phyloP scores from a whole-genome alignment of 2,329 filamentous ascomycete species.

The Aspergillus fumigatus region DNA sequence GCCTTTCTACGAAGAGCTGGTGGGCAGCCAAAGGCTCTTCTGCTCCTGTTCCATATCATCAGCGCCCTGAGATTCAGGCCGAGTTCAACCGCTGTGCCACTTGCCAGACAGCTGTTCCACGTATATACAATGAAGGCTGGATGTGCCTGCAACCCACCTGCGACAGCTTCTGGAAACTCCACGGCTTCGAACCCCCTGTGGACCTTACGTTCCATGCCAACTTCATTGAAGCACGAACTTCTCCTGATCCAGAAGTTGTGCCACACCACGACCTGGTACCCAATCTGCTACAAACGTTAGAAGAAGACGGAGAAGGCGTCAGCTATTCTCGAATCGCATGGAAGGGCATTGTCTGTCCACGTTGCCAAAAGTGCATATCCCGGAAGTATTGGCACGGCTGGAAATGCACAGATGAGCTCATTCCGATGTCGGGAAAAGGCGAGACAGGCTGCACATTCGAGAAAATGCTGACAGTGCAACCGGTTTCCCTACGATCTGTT shows the following conservation, averaged over 20 bases:
- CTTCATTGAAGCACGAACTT: conserved; percentile 54
- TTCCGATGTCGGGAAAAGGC: conserved; percentile 4
- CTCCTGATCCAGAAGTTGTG: conserved; percentile 36
- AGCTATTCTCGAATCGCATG: conserved; percentile 52
- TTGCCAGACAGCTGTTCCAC: conserved; percentile 37
- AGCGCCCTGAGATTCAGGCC: conserved; percentile 26
- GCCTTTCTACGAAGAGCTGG: conserved; percentile 52
- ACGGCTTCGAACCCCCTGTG: conserved; percentile 25
- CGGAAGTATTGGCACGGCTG: conserved; percentile 59
- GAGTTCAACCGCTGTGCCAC: conserved; percentile 30
- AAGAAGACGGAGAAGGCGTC: conserved; percentile 31
- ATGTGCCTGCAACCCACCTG: conserved; percentile 56
- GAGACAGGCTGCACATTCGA: conserved; percentile 49
- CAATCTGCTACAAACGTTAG: conserved; percentile 36
- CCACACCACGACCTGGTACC: conserved; percentile 38
- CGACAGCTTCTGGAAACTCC: conserved; percentile 50
- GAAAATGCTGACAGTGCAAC: conserved; percentile 24
- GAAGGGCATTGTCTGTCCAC: conserved; percentile 62
- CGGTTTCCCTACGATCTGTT: conserved; percentile 29
- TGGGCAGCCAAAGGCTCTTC: conserved; percentile 46
- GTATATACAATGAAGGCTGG: conserved; percentile 48
- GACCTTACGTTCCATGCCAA: conserved; percentile 48
- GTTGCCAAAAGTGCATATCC: conserved; percentile 58
- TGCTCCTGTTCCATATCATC: conserved; percentile 21
- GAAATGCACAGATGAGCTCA: conserved; percentile 45